Conservation (phyloP, 306 rosid species). For the Carpinus fangiana region DNA sequence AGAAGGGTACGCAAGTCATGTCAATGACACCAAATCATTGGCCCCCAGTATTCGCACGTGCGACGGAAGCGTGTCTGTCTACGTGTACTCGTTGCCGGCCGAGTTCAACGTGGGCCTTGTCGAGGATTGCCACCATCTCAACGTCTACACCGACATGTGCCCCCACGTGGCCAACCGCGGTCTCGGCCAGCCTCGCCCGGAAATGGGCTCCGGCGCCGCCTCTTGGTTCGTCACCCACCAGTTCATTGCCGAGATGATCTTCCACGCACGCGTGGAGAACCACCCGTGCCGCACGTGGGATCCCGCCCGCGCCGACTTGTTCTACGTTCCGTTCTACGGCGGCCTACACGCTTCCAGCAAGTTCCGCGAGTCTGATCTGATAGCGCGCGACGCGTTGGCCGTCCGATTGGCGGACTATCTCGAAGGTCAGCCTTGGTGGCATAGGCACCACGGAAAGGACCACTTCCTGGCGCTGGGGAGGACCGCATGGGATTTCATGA, state of each 20-base stretch:
- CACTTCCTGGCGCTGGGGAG: constrained; percentile 75
- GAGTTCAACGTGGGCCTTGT: constrained; percentile 69
- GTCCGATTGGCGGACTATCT: constrained; percentile 40
- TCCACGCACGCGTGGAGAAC: constrained; percentile 76
- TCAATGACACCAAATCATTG: not conserved
- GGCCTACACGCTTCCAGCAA: constrained; percentile 77
- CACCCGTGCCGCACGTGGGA: constrained; percentile 78
- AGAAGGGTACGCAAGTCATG: too few species aligned
- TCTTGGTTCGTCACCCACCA: constrained; percentile 83
- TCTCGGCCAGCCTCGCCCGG: constrained; percentile 55
- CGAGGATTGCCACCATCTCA: constrained; percentile 54
- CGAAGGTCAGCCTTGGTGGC: constrained; percentile 37
- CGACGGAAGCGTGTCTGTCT: constrained; percentile 38
- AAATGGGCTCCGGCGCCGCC: constrained; percentile 6
- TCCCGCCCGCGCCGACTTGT: constrained; percentile 51
- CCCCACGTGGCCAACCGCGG: constrained; percentile 76
- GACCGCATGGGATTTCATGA: constrained; percentile 91
- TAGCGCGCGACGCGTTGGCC: constrained; percentile 55
- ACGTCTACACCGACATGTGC: constrained; percentile 83
- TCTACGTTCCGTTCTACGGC: constrained; percentile 83
- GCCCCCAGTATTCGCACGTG: constrained; percentile 30
- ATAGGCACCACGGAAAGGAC: constrained; percentile 45
- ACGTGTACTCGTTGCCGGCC: constrained; percentile 58
- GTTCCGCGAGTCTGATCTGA: constrained; percentile 54
- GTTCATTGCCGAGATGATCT: constrained; percentile 78